A percentile compares a stretch with the other conserved stretches of the same genome.
Evolutionary conservation across 2,329 filamentous ascomycete genomes (phyloP).

Genomic region (Claviceps humidiphila): DNA sequence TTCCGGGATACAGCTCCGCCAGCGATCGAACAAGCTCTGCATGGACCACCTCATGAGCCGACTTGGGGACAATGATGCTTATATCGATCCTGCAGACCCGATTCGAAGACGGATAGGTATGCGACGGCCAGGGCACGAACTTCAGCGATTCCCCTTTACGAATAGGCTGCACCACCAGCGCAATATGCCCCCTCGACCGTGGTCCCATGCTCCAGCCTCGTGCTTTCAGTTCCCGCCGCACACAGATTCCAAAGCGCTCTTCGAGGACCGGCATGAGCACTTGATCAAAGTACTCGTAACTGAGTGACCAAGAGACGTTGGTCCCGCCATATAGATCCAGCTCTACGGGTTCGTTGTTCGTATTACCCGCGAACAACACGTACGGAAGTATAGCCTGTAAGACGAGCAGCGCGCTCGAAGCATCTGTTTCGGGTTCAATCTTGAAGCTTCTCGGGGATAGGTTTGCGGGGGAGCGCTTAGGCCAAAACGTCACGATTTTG

Average conservation of each 20-base stretch:
- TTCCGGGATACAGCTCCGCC: conserved; percentile 26
- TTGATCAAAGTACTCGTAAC: conserved; percentile 51
- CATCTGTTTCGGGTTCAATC: conserved; percentile 35
- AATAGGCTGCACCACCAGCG: conserved; percentile 26
- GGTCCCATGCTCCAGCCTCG: conserved; percentile 40
- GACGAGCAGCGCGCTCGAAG: conserved; percentile 42
- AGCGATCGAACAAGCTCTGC: conserved; percentile 27
- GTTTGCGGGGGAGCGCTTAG: conserved; percentile 24
- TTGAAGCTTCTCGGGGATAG: conserved; percentile 30
- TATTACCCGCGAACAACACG: conserved; percentile 39
- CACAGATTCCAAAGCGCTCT: conserved; percentile 32
- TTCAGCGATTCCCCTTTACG: conserved; percentile 22
- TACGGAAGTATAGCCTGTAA: conserved; percentile 49
- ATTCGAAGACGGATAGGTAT: conserved; percentile 14
- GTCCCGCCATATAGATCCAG: conserved; percentile 45
- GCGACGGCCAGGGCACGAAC: conserved; percentile 15
- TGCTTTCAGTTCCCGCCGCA: conserved; percentile 29
- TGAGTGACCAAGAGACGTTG: conserved; percentile 42
- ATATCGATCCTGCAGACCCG: conserved; percentile 34
- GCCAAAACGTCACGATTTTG: conserved; percentile 33
- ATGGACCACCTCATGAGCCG: conserved; percentile 29
- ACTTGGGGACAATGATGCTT: conserved; percentile 34
- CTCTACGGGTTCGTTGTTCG: conserved; percentile 28
- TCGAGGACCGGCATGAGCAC: conserved; percentile 43
- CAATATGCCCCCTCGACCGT: conserved; percentile 26